Evolutionary conservation across 2,329 filamentous ascomycete species (phyloP).

Genomic region (Claviceps digitariae): DNA sequence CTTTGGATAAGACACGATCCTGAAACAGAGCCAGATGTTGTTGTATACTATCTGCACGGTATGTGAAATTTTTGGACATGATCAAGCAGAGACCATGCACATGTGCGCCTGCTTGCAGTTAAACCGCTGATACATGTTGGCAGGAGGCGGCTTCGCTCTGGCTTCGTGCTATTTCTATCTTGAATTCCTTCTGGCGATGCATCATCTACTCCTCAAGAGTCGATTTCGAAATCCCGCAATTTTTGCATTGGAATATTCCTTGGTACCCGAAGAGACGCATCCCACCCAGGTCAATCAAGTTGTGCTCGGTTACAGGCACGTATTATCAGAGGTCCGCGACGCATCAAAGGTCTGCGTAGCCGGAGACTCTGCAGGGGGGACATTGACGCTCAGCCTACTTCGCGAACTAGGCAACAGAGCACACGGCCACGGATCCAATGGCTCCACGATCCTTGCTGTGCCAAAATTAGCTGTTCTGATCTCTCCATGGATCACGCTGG

Average conservation of each 20-base stretch:
- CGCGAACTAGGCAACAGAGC: slow-evolving; percentile 42
- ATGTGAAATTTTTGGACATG: slow-evolving; percentile 5
- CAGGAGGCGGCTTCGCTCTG: slow-evolving; percentile 72
- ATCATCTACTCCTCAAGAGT: slow-evolving; percentile 46
- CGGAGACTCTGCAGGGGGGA: slow-evolving; percentile 70
- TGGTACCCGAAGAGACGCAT: slow-evolving; percentile 61
- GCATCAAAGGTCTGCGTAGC: slow-evolving; percentile 53
- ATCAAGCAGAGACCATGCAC: not conserved
- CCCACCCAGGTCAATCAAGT: slow-evolving; percentile 62
- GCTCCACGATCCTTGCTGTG: slow-evolving; percentile 14
- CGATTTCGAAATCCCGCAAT: slow-evolving; percentile 66
- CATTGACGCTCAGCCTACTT: slow-evolving; percentile 58
- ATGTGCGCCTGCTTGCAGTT: not conserved
- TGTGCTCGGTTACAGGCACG: slow-evolving; percentile 56
- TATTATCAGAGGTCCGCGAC: slow-evolving; percentile 44
- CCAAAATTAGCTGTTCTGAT: slow-evolving; percentile 53
- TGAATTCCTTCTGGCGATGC: slow-evolving; percentile 66
- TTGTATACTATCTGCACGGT: slow-evolving; percentile 77
- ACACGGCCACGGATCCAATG: not conserved
- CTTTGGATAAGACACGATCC: slow-evolving; percentile 56
- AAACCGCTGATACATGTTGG: not conserved
- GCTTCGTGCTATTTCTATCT: slow-evolving; percentile 74
- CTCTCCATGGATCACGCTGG: slow-evolving; percentile 67
- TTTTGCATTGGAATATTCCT: slow-evolving; percentile 67
- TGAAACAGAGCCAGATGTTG: slow-evolving; percentile 51